Base-by-base conservation (phyloP, 2,329 filamentous ascomycete species). In the Endothia cerciana region DNA sequence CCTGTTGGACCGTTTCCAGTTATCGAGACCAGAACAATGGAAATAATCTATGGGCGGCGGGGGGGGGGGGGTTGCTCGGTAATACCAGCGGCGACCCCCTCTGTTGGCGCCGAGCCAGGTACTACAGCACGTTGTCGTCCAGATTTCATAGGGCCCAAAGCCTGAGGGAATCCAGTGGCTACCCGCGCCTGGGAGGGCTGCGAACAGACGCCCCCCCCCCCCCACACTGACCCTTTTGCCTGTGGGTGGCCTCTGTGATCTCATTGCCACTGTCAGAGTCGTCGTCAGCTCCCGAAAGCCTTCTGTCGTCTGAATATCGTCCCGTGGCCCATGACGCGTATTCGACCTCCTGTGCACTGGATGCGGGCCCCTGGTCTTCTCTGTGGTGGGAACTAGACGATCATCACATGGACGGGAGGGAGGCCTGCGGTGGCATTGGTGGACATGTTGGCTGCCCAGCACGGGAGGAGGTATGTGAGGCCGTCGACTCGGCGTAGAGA, bases 71-170 rank as follows among this genome's bases (percentile, higher is more conserved):
- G 2, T 51, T 13, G 47, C 47, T 51, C 47, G 47, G 47, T 25
- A 51, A 51, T 28, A 30, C 7, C 25, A 17, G 13, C 25, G 25
- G 25, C 28, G 22, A 30, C n/a, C 43, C 43, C 25, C 47, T 22
- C 45, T 51, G 13, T 30, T 51, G 47, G 47, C 47, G 47, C 47
- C 47, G 47, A 51, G 47, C 22, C 47, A 28, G 25, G 47, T 25
- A 25, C 22, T 10, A 22, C 41, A 22, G n/a, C 17, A 51, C 28
- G 28, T 49, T 49, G 22, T 30, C 11, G 28, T 51, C 47, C 22
- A 51, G 47, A 10, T 10, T 10, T 51, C 47, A 15, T 25, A 30
- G 47, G 47, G 47, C 47, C n/a, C 22, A 30, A 17, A 15, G 22
- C 15, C 22, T 4, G 47, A 51, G 28, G n/a, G 45, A 25, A 17